Conservation (phyloP, 176 grass and related monocot species). For the Carex cristatella region DNA sequence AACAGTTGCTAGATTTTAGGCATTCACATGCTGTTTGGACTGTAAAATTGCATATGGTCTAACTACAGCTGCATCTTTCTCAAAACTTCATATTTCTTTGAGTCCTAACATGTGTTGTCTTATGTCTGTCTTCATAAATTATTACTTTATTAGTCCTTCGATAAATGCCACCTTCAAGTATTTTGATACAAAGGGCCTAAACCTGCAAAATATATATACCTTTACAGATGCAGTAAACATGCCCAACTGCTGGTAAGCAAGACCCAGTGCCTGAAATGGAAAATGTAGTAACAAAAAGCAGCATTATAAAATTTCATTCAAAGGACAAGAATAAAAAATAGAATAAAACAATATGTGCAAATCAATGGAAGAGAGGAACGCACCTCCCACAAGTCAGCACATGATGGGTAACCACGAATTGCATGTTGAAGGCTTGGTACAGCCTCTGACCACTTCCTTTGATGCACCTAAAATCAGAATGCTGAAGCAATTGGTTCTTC, state of each 20-base stretch:
- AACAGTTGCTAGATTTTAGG: conserved; percentile 2
- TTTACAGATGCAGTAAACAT: conserved; percentile 96
- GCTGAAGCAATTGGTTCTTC: conserved; percentile 17
- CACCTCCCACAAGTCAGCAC: conserved; percentile 93
- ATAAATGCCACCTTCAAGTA: background rate
- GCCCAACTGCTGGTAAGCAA: conserved; percentile 89
- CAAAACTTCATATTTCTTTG: background rate
- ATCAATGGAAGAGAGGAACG: conserved; percentile 5
- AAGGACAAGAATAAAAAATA: conserved; percentile 4
- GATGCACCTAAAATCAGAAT: conserved; percentile 63
- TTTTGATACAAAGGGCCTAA: background rate
- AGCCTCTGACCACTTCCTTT: conserved; percentile 84
- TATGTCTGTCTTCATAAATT: background rate
- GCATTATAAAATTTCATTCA: conserved; percentile 21
- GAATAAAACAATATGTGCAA: background rate
- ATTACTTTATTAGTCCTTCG: background rate
- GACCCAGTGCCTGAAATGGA: conserved; percentile 75
- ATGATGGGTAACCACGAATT: conserved; percentile 68
- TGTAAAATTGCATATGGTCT: background rate
- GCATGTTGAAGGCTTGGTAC: conserved; percentile 87
- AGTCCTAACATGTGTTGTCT: background rate
- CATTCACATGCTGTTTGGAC: background rate
- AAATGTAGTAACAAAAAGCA: conserved; percentile 28
- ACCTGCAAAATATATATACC: conserved; percentile 29
- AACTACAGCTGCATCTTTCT: background rate